Percentiles rank a stretch among this genome's conserved stretches.
phyloP scores from a whole-genome alignment of 83 land plant species.

The Larix sibirica region DNA sequence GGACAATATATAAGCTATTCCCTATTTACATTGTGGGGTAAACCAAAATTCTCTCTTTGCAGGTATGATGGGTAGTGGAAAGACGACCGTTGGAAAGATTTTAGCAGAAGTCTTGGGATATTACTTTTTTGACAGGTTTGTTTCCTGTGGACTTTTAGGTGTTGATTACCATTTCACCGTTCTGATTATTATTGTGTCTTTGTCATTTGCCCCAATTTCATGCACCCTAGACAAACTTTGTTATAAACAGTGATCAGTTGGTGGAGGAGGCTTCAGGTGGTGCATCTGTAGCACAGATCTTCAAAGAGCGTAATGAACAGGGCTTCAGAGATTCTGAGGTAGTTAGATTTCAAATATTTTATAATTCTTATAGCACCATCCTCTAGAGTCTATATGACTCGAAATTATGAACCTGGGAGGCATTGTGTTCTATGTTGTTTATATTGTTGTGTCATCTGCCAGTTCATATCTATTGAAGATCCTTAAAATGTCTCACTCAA shows the following conservation, averaged over 20 bases:
- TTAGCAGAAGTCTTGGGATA: conserved; percentile 81
- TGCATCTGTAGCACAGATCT: conserved; percentile 81
- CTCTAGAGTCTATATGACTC: background rate
- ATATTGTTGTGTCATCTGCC: background rate
- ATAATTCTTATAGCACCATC: background rate
- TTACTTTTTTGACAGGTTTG: conserved; percentile 83
- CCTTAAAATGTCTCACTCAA: background rate
- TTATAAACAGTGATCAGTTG: conserved; percentile 69
- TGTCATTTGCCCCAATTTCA: background rate
- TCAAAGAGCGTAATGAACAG: conserved; percentile 67
- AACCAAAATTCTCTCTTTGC: conserved; percentile 9
- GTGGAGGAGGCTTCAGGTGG: conserved; percentile 82
- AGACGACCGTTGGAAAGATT: conserved; percentile 86
- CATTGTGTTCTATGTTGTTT: background rate
- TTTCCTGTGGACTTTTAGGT: background rate
- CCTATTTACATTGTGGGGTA: background rate
- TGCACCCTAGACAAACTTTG: background rate
- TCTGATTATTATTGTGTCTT: background rate
- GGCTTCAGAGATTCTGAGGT: conserved; percentile 95
- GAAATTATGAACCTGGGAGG: background rate
- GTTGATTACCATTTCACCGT: background rate
- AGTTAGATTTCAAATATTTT: background rate
- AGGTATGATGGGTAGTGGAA: conserved; percentile 99
- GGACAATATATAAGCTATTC: background rate
- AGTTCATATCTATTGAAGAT: background rate